Conservation (phyloP, 2,329 filamentous ascomycete genomes). For the Fusarium sp. region DNA sequence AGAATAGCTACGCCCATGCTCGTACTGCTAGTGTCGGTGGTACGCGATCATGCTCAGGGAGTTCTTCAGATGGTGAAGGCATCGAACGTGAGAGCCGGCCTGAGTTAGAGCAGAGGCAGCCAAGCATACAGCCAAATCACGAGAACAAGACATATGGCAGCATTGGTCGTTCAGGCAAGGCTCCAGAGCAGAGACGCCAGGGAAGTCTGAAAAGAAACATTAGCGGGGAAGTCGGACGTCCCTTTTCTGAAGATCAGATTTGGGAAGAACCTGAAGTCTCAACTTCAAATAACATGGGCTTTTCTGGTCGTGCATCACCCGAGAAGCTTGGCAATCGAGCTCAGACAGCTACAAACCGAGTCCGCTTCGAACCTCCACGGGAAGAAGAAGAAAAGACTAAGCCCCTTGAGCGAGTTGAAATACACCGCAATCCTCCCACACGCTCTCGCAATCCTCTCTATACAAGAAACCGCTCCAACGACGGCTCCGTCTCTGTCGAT, state of each 20-base stretch:
- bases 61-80: slow-evolving; percentile 61
- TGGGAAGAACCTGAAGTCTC: slow-evolving; percentile 82
- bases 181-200: slow-evolving; percentile 61
- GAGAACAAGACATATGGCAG: slow-evolving; percentile 55
- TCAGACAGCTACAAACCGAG: slow-evolving; percentile 46
- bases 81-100: slow-evolving; percentile 47
- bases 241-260: slow-evolving; percentile 82
- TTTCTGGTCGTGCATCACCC: slow-evolving; percentile 46
- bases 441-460: slow-evolving; percentile 86
- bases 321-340: slow-evolving; percentile 48
- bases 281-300: slow-evolving; percentile 10
- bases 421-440: slow-evolving; percentile 83
- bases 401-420: slow-evolving; percentile 70
- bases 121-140: slow-evolving; percentile 29
- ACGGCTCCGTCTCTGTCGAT: slow-evolving; percentile 44
- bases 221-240: slow-evolving; percentile 72
- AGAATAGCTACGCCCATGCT: slow-evolving; percentile 76
- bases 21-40: slow-evolving; percentile 67
- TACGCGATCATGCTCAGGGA: slow-evolving; percentile 61
- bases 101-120: slow-evolving; percentile 37
- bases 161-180: slow-evolving; percentile 50
- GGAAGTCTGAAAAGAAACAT: slow-evolving; percentile 75
- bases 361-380: slow-evolving; percentile 54
- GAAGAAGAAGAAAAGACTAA: slow-evolving; percentile 50
- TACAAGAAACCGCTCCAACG: slow-evolving; percentile 68